Evolutionary conservation across 768 basidiomycete genomes (phyloP).

Genomic region (Boletellus emodensis): DNA sequence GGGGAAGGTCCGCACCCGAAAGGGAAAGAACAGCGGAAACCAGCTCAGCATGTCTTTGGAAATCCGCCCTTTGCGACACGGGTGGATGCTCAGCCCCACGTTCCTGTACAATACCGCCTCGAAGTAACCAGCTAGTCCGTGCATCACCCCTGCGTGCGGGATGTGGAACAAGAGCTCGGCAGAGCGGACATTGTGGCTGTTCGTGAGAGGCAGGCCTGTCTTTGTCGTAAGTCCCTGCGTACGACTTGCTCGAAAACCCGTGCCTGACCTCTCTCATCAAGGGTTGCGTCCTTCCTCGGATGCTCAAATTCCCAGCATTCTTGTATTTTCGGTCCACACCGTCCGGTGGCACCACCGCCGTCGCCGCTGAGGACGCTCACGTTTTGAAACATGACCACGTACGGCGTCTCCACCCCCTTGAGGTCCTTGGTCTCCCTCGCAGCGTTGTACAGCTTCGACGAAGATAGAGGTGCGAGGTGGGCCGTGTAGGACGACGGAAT

Average conservation of each 20-base stretch:
- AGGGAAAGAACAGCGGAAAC: slow-evolving; percentile 97
- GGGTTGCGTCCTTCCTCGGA: slow-evolving; percentile 73
- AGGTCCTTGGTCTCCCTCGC: slow-evolving; percentile 61
- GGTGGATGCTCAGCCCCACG: slow-evolving; percentile 91
- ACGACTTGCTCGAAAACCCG: neutral
- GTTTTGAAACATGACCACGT: slow-evolving; percentile 97
- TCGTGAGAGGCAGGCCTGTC: slow-evolving; percentile 85
- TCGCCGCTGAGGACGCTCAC: slow-evolving; percentile 85
- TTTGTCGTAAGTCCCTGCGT: slow-evolving; percentile 7
- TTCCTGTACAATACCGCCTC: slow-evolving; percentile 91
- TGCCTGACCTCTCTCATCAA: slow-evolving; percentile 63
- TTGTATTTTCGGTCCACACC: slow-evolving; percentile 81
- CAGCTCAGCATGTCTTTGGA: slow-evolving; percentile 98
- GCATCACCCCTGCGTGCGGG: slow-evolving; percentile 88
- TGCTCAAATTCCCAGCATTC: slow-evolving; percentile 99
- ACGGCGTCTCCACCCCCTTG: slow-evolving; percentile 88
- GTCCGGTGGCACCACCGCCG: slow-evolving; percentile 53
- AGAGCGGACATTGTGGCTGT: slow-evolving; percentile 91
- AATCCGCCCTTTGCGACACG: slow-evolving; percentile 76
- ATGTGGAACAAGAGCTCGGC: slow-evolving; percentile 87
- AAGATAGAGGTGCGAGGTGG: slow-evolving; percentile 90
- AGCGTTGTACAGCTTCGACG: slow-evolving; percentile 87
- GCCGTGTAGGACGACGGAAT: slow-evolving; percentile 97
- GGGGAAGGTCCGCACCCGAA: slow-evolving; percentile 56
- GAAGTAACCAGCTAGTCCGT: slow-evolving; percentile 96